Base-by-base conservation (phyloP, 371 early-diverging fungal species). In the Syncephalastrum sp. region DNA sequence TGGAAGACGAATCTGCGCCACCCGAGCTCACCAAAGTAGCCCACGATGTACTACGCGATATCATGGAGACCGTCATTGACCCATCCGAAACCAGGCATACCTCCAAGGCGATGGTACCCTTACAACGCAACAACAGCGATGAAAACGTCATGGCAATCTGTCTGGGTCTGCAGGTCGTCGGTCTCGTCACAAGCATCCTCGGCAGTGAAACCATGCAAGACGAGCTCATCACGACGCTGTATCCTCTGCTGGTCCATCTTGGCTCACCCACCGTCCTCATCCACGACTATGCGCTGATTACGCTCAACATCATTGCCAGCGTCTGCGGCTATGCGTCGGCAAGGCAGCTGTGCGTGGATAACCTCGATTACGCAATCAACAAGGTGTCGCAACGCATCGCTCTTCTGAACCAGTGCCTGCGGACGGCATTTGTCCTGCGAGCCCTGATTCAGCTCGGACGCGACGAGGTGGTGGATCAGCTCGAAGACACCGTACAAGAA, bases 301-400 rank as follows among this genome's bases (percentile, higher is more conserved):
- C 78, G 2, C 46, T 82, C 47, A 67, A 69, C 29, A 56, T 60
- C 12, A 64, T 82, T 50, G 74, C 81, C 0, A 19, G 54, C 5
- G 27, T 51, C 1, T 78, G 77, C 47, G 72, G 68, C 12, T 54
- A 72, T 7, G 45, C 45, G 6, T 57, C 55, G 19, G 65, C 74
- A 12, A 53, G 63, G 46, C 63, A 64, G 8, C 66, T 88, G 19
- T 65, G 81, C 0, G 65, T 84, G 21, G 64, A 53, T 42, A 86
- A 89, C 48, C 69, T 85, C 48, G 89, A 89, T 57, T 87, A 89
- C 58, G 64, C 87, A 13, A 76, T 87, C 38, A 83, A 89, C 54
- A 67, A 65, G 45, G 72, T 84, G 2, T 77, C 82, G 3, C 70
- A 72, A 15, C 75, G 81, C 14, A 65, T 89, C 1, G 60, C 74